These are phyloP conservation scores for Plantago lanceolata DNA, from an alignment of 305 asterid species.

Conservation along the genomic window DNA sequence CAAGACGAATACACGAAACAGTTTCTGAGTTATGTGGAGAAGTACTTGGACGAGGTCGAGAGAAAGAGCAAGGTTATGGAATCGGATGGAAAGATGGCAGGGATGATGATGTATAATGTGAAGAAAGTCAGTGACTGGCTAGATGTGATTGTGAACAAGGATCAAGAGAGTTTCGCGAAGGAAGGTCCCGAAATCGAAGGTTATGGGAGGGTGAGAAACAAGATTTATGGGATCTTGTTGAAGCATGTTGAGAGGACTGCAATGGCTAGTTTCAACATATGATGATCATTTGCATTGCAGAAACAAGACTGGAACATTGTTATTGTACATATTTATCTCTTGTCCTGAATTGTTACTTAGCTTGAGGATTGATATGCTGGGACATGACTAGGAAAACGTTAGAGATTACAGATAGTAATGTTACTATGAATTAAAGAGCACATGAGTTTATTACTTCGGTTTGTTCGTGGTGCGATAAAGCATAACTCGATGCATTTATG, in stretches of 20 bases:
- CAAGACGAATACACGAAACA: conserved; percentile 46
- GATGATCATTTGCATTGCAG: too few species aligned
- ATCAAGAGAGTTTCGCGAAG: conserved; percentile 17
- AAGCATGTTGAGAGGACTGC: conserved; percentile 65
- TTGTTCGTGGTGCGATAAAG: too few species aligned
- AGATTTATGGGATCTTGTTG: conserved; percentile 53
- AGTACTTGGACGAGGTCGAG: conserved; percentile 51
- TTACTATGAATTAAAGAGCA: too few species aligned
- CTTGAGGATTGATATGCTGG: too few species aligned
- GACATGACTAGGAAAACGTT: too few species aligned
- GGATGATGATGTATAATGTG: conserved; percentile 50
- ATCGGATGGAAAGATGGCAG: conserved; percentile 37
- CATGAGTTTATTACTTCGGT: too few species aligned
- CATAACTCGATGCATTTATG: too few species aligned
- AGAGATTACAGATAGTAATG: too few species aligned
- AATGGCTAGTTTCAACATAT: conserved; percentile 24
- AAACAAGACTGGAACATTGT: too few species aligned
- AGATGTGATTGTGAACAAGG: conserved; percentile 39
- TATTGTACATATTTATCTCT: too few species aligned
- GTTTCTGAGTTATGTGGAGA: conserved; percentile 47
- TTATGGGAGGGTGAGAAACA: conserved; percentile 50
- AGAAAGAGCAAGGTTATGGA: conserved; percentile 31
- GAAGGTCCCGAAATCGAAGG: conserved; percentile 43
- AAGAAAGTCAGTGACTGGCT: conserved; percentile 65
- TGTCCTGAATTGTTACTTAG: too few species aligned